These are phyloP conservation scores for Aspergillus ochraceoroseus DNA, from an alignment of 2,329 filamentous ascomycete species.

Conservation along the genomic window DNA sequence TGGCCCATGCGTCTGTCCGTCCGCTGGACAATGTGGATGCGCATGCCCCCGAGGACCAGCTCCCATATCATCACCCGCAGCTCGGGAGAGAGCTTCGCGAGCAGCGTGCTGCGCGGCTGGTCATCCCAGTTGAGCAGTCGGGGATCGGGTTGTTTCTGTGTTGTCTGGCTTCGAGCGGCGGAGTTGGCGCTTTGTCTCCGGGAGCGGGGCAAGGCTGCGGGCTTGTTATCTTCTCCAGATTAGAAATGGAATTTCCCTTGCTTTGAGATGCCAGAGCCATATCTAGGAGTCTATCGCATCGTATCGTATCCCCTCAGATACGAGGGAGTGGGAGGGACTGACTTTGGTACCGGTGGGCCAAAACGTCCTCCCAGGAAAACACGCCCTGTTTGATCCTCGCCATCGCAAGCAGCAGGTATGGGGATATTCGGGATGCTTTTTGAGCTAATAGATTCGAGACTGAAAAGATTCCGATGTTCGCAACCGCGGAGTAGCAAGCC, in stretches of 20 bases:
- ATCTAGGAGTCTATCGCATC: no score
- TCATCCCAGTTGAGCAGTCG: slow-evolving; percentile 12
- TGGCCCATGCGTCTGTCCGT: slow-evolving; percentile 31
- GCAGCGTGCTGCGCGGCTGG: slow-evolving; percentile 29
- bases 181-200: slow-evolving; percentile 14
- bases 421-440: slow-evolving; percentile 1
- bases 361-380: slow-evolving; percentile 41
- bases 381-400: slow-evolving; percentile 35
- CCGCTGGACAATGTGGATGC: slow-evolving; percentile 38
- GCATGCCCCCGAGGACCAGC: slow-evolving; percentile 27
- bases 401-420: slow-evolving; percentile 22
- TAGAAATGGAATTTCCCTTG: no score
- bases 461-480: neutral
- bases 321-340: slow-evolving; percentile 15
- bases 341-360: slow-evolving; percentile 40
- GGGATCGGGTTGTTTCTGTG: slow-evolving; percentile 14
- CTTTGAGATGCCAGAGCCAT: no score
- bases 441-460: no score
- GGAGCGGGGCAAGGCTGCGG: slow-evolving; percentile 21
- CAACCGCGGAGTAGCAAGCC: neutral
- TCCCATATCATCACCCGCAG: slow-evolving; percentile 39
- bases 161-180: slow-evolving; percentile 10
- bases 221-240: slow-evolving; percentile 28
- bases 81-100: slow-evolving; percentile 34
- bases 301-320: neutral